Conservation (phyloP, 768 basidiomycete species). For the Mycena crocata region DNA sequence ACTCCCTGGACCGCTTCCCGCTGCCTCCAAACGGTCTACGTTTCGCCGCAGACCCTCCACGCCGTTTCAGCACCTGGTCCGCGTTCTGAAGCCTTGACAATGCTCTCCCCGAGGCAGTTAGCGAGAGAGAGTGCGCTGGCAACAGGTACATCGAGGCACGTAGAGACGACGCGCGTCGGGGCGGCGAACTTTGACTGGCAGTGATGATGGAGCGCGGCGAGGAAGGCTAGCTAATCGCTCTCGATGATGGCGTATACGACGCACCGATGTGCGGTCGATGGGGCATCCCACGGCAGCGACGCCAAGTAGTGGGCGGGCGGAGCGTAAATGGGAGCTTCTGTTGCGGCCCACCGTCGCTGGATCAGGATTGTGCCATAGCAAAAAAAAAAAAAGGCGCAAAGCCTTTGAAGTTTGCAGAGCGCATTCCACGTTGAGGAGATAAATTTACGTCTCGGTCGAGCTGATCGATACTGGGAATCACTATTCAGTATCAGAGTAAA, state of each 20-base stretch:
- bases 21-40: conserved; percentile 44
- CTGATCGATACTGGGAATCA: conserved; percentile 87
- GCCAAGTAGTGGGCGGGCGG: conserved; percentile 78
- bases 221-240: conserved; percentile 91
- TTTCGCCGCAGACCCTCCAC: conserved; percentile 47
- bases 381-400: conserved; percentile 80
- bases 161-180: conserved; percentile 89
- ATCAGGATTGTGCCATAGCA: conserved; percentile 80
- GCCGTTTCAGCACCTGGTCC: conserved; percentile 87
- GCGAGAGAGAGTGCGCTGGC: conserved; percentile 84
- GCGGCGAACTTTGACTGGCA: conserved; percentile 91
- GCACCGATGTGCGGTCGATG: conserved; percentile 65
- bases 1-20: conserved; percentile 40
- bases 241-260: conserved; percentile 85
- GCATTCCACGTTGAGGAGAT: conserved; percentile 91
- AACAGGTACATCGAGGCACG: conserved; percentile 88
- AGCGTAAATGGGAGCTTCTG: conserved; percentile 74
- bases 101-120: conserved; percentile 85
- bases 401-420: conserved; percentile 88
- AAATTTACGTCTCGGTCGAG: conserved; percentile 94
- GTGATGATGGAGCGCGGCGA: conserved; percentile 90
- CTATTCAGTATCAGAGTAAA: background rate
- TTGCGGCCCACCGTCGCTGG: conserved; percentile 70
- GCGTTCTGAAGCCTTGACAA: conserved; percentile 97
- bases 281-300: conserved; percentile 61